These are phyloP conservation scores for Blakeslea trispora DNA, from an alignment of 371 early-diverging fungal species.

Conservation along the genomic window DNA sequence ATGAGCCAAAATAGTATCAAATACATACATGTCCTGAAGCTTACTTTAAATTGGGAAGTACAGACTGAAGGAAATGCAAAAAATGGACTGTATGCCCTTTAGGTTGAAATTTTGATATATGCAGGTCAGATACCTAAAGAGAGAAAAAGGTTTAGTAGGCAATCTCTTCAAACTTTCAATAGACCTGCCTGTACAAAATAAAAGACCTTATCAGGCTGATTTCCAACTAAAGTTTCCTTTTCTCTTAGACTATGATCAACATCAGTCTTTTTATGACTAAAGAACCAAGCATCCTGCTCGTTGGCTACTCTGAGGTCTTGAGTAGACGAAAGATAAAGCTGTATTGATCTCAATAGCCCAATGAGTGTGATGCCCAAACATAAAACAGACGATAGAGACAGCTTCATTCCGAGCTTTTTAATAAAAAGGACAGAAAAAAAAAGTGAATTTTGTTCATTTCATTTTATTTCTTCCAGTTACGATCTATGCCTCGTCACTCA, in stretches of 20 bases:
- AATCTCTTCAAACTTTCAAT: not conserved
- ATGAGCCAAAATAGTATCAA: too few species aligned
- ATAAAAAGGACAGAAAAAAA: too few species aligned
- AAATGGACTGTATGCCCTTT: conserved; percentile 75
- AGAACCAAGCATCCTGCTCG: conserved; percentile 14
- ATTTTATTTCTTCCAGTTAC: conserved; percentile 2
- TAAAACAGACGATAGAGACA: not conserved
- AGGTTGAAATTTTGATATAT: conserved; percentile 71
- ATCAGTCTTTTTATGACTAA: conserved; percentile 8
- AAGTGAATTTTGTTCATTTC: not conserved
- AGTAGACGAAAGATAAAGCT: conserved; percentile 34
- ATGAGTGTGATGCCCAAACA: too few species aligned
- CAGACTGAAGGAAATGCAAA: conserved; percentile 71
- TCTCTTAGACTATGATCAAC: conserved; percentile 14
- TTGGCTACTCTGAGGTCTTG: conserved; percentile 22
- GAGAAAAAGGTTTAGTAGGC: conserved; percentile 2
- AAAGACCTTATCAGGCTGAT: conserved; percentile 55
- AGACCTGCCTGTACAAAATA: conserved; percentile 60
- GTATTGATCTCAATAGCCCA: conserved; percentile 20
- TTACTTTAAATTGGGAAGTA: conserved; percentile 64
- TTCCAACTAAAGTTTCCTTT: conserved; percentile 34
- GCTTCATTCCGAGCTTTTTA: too few species aligned
- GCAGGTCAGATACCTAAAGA: conserved; percentile 79
- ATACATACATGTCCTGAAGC: too few species aligned
- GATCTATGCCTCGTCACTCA: conserved; percentile 85